Evolutionary conservation across 164 flowering plant genomes (phyloP), one percentile per base, ranked within the genome.

Genomic region (Liriodendron chinense): DNA sequence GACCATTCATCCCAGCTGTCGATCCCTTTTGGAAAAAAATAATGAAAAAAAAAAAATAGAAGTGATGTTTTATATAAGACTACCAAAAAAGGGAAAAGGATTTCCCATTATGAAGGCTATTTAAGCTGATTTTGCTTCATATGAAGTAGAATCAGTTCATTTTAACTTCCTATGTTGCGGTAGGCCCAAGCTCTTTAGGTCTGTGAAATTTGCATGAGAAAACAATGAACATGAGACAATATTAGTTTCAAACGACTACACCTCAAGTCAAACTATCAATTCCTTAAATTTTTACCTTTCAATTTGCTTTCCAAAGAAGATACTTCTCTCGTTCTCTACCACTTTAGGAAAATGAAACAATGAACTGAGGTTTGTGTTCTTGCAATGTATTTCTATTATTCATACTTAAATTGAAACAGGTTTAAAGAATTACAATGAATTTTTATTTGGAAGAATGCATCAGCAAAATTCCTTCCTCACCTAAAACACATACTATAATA

Each of bases 401-500:
- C 18, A 34, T 34, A 34, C 5, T 12, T 12, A 53, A 16, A 53
- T 12, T 53, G 16, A 53, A 12, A 9, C 12, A 12, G 16, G 59
- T 53, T 12, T 53, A 53, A 53, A 53, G 59, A 53, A 53, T 53
- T 53, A 10, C 59, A 8, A 53, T 9, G 10, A n/a, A 63, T 67
- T 67, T 12, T 28, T 34, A 67, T 34, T 67, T 28, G 16, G 23
- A 67, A 67, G 20, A 24, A 67, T 67, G 14, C n/a, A 67, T 18
- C 47, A 34, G 47, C 69, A n/a, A 28, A 67, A 7, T 34, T 14
- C 69, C n/a, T 18, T n/a, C 64, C 47, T 49, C 49, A 59, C 68
- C 79, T 59, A 77, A 57, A 57, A 68, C 71, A 59, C 28, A 61
- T 59, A 59, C 23, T 24, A 25, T 57, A n/a, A 72, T 26, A 28